Base-by-base conservation (phyloP, 768 basidiomycete species). In the Gloeophyllum trabeum region DNA sequence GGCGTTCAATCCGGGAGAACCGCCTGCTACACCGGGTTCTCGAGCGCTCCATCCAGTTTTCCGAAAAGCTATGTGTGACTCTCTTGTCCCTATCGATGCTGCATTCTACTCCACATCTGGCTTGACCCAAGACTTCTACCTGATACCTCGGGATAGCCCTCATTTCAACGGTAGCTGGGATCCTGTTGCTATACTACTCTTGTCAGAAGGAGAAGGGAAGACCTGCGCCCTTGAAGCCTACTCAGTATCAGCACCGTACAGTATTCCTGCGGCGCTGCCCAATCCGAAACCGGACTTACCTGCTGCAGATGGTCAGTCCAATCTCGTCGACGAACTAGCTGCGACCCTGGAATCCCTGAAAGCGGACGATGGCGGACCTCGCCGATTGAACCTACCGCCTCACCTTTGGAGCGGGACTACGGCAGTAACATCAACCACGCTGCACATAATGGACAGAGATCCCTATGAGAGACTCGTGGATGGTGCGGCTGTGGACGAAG, bases 61-160 rank as follows among this genome's bases (percentile, higher is more conserved):
- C 18, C 69, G 82, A 32, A 60, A 71, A 22, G 81, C 81, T 0
- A 84, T 86, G 66, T 65, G 74, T 30, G 64, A 73, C 35, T 81
- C 81, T 5, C 59, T 82, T 1, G 50, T 61, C 5, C 66, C 73
- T 1, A 54, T 59, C 7, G 63, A 71, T 45, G 59, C 69, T 1
- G 75, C 69, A 42, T 73, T 76, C 47, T 88, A 87, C 51, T 61
- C 67, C 12, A 75, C 79, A 0, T 53, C 60, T 6, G 71, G 76
- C 1, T 61, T 74, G 0, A 69, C 79, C 5, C 86, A 91, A 52
- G 90, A 96, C 52, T 90, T 84, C 56, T 57, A 84, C 16, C 69
- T 91, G 16, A 54, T 89, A n/a, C 82, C 90, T 1, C 69, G 72
- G 37, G 61, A 67, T 6, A 81, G 55, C 40, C 87, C 87, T 3